Evolutionary conservation across 208 protist genomes (phyloP), one percentile per base, ranked within the genome.

Genomic region (Trypanosoma rangeli): DNA sequence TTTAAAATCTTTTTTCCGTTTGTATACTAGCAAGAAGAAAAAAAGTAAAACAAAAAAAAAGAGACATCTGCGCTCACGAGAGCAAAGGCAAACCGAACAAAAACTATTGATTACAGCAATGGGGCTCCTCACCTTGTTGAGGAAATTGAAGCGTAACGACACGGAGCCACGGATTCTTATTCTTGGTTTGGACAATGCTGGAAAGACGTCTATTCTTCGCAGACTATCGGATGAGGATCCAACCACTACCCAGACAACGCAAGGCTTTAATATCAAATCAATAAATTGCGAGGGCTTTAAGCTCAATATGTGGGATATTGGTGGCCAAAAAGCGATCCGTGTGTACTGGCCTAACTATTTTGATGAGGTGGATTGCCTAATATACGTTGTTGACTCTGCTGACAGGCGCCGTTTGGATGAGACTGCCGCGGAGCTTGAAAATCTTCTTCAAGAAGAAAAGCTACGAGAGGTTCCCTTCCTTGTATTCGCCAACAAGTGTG

Each of bases 241-340:
- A 15, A 93, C 86, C 0, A 90, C 94, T 12, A 98, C 98, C 28
- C 97, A 96, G 67, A 97, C 98, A 5, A 99, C 98, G 15, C 96
- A 98, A 64, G 98, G 98, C 0, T 99, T 99, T 79, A 99, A 99
- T 86, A 98, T 99, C 72, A 99, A 99, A 83, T 98, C 96, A 26
- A 86, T 99, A 29, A 72, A 94, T 61, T 92, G 94, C 59, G 88
- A 98, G 20, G 91, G 92, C 15, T 98, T 99, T 78, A 99, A 99
- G 83, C 85, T 99, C 37, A 99, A 99, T 86, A 92, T 99, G 83
- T 99, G 98, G 97, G 98, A 99, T 79, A 98, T 99, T 76, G 98
- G 98, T 67, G 98, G 96, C 33, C 98, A 99, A 73, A 98, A 98
- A 80, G 90, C 93, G 35, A 99, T 99, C 63, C 94, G 98, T 28